A percentile compares a stretch with the other conserved stretches of the same genome.
These are phyloP conservation scores for Phytophthora quininea DNA, from an alignment of 352 stramenopile species.

Conservation along the genomic window DNA sequence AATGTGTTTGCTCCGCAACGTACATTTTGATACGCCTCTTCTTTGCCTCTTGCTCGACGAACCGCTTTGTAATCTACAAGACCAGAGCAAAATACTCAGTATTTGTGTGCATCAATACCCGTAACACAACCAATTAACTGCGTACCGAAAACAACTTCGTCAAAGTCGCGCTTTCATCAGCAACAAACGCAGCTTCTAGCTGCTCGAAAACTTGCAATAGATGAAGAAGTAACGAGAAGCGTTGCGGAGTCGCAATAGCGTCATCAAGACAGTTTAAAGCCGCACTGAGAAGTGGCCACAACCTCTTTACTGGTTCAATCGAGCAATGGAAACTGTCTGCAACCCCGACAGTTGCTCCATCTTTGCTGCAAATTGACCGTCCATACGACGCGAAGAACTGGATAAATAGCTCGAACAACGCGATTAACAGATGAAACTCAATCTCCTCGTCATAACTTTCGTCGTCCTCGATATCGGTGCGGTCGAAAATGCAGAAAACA, in stretches of 20 bases:
- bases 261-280: conserved; percentile 54
- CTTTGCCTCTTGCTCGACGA: conserved; percentile 53
- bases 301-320: conserved; percentile 43
- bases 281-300: conserved; percentile 57
- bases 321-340: conserved; percentile 43
- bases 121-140: not conserved
- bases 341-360: conserved; percentile 12
- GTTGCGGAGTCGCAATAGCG: conserved; percentile 55
- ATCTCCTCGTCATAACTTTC: conserved; percentile 80
- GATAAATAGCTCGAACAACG: conserved; percentile 61
- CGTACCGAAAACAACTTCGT: conserved; percentile 48
- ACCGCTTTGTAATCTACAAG: conserved; percentile 49
- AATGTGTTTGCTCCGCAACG: conserved; percentile 46
- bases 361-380: conserved; percentile 29
- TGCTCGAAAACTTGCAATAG: conserved; percentile 69
- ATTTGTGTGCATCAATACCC: not conserved
- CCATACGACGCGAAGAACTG: conserved; percentile 64
- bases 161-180: conserved; percentile 40
- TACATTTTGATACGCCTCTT: conserved; percentile 55
- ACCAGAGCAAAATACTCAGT: not conserved
- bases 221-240: conserved; percentile 72
- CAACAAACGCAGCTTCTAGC: conserved; percentile 45
- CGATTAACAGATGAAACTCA: conserved; percentile 68
- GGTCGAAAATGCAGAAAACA: conserved; percentile 73
- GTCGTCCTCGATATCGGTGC: conserved; percentile 70